Conservation (phyloP, 1,284 basidiomycete species). For the Sphagnurus paluster region DNA sequence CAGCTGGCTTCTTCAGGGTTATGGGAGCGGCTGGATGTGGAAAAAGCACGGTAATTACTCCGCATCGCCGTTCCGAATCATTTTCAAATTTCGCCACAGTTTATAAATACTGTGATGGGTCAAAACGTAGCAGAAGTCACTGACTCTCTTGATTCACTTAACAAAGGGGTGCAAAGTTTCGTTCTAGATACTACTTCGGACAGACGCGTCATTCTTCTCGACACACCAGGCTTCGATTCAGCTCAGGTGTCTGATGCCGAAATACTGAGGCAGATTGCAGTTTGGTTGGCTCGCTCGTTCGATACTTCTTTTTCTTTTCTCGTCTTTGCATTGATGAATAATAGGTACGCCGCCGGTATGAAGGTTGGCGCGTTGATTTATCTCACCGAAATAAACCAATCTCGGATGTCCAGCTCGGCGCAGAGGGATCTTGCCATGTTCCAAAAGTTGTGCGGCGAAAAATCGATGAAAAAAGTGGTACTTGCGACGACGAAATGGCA, state of each 20-base stretch:
- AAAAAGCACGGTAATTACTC: slow-evolving; percentile 18
- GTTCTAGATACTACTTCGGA: slow-evolving; percentile 1
- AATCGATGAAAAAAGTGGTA: slow-evolving; percentile 16
- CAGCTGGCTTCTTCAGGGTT: slow-evolving; percentile 18
- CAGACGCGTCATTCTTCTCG: slow-evolving; percentile 19
- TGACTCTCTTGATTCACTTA: slow-evolving; percentile 13
- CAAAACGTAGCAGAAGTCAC: slow-evolving; percentile 7
- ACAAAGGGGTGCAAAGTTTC: slow-evolving; percentile 8
- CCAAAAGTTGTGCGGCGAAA: slow-evolving; percentile 19
- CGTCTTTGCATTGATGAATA: not conserved
- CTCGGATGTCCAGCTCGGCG: not conserved
- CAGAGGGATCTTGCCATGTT: slow-evolving; percentile 22
- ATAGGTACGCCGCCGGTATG: slow-evolving; percentile 4
- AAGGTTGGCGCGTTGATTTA: slow-evolving; percentile 2
- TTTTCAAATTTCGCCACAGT: slow-evolving; percentile 6
- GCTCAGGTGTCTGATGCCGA: slow-evolving; percentile 16
- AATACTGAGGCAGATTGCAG: slow-evolving; percentile 20
- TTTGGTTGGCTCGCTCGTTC: too few species aligned
- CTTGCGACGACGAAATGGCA: slow-evolving; percentile 23
- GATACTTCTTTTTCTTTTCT: too few species aligned
- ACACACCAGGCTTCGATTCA: slow-evolving; percentile 26
- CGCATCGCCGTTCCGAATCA: not conserved
- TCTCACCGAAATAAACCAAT: too few species aligned
- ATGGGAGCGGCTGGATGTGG: slow-evolving; percentile 26
- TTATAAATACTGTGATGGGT: slow-evolving; percentile 16